Evolutionary conservation across 139 green algal species (phyloP), one percentile per base, ranked within the genome.

Genomic region (Choricystis sp.): DNA sequence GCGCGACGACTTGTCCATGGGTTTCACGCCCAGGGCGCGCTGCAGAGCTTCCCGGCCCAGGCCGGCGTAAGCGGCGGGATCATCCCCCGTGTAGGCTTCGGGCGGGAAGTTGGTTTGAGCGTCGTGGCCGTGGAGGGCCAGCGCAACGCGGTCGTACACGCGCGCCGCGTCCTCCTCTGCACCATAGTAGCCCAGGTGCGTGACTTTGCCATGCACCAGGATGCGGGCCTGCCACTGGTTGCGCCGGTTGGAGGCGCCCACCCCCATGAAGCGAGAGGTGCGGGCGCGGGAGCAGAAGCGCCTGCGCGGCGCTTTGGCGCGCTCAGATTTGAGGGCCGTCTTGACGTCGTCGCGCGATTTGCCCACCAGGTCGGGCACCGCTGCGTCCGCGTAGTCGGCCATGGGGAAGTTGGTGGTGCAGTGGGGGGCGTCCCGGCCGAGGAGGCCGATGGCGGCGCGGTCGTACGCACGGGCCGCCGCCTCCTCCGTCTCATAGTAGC

Each of bases 211-310:
- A 26, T 89, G 78, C n/a, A 86, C 79, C 64, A 89, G 72, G 65
- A 89, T 89, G 63, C 82, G 72, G 2, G 82, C 82, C 73, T 89
- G 82, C 82, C 82, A 89, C 75, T 89, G 82, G 65, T 87, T 85
- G 64, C 85, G 85, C 59, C 82, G 69, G 75, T 87, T 86, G 72
- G 69, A 81, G 65, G 65, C 73, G 23, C 82, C 82, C 49, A 89
- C 82, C n/a, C 82, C 82, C 69, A 89, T 81, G 67, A 77, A 89
- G 23, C 64, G 64, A 19, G 58, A 72, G 25, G 82, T 89, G 74
- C 82, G 81, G 49, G 81, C 72, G 49, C 81, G 69, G 61, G 70
- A 69, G 56, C 57, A 80, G 59, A 85, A 75, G 4, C 80, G 67
- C 3, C 80, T 62, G 9, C 77, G 61, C 0, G 80, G 80, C 55